A percentile compares a stretch with the other conserved stretches of the same genome.
Conservation (phyloP, 129 eudicot genomes). For the Lonicera japonica region DNA sequence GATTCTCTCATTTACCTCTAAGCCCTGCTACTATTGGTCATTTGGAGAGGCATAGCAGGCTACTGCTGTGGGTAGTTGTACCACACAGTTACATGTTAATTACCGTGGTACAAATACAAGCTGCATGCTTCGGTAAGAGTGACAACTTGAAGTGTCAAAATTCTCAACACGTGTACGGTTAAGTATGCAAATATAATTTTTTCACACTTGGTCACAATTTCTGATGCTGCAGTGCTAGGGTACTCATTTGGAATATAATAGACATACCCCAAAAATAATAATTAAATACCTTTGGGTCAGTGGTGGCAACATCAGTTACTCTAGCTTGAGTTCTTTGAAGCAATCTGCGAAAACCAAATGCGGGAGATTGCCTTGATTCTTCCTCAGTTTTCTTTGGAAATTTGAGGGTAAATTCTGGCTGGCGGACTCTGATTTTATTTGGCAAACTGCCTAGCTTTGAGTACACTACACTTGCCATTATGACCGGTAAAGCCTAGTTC, state of each 20-base stretch:
- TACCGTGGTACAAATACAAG: not conserved
- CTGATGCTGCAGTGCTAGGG: too few relatives aligned
- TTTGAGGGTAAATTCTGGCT: conserved; percentile 7
- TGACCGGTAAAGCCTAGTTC: not conserved
- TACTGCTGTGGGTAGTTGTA: not conserved
- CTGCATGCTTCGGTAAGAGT: not conserved
- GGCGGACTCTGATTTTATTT: conserved; percentile 3
- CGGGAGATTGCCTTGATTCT: conserved; percentile 1
- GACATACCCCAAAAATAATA: not conserved
- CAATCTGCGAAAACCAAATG: conserved; percentile 10
- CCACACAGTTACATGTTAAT: not conserved
- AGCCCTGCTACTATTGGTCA: too few relatives aligned
- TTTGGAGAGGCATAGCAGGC: not conserved
- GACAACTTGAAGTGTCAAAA: not conserved
- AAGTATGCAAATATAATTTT: too few relatives aligned
- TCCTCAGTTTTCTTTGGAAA: conserved; percentile 7
- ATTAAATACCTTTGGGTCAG: conserved; percentile 22
- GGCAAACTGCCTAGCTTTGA: conserved; percentile 21
- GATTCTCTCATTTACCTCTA: not conserved
- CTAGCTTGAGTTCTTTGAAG: conserved; percentile 30
- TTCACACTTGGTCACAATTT: too few relatives aligned
- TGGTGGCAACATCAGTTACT: conserved; percentile 19
- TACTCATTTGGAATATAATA: too few relatives aligned
- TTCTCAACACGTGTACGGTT: too few relatives aligned
- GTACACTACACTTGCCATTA: conserved; percentile 31